These are phyloP conservation scores for Fraxinus quadrangulata DNA, from an alignment of 257 asterid species.

Conservation along the genomic window DNA sequence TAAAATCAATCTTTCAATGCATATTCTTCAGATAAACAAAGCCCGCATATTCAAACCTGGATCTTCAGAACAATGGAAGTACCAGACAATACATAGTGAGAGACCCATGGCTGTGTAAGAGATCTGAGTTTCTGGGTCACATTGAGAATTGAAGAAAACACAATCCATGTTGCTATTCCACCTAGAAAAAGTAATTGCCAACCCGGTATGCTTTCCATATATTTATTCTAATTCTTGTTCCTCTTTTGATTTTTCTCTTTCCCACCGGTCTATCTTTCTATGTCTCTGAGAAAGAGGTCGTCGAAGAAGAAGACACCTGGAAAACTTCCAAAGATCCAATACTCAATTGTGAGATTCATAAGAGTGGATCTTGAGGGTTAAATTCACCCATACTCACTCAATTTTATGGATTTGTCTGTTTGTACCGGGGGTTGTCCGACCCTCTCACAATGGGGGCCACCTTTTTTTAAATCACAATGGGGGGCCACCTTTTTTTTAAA, in stretches of 20 bases:
- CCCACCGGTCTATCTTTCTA: background rate
- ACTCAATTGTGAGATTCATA: background rate
- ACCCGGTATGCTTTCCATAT: conserved; percentile 54
- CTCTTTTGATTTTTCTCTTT: conserved; percentile 2
- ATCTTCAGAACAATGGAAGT: conserved; percentile 70
- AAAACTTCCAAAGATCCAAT: background rate
- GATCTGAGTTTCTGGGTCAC: conserved; percentile 77
- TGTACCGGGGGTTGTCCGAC: too few relatives aligned
- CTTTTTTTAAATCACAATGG: too few relatives aligned
- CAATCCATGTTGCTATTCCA: conserved; percentile 68
- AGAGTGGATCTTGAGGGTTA: background rate
- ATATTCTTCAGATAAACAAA: conserved; percentile 9
- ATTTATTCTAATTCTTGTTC: conserved; percentile 15
- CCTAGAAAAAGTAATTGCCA: conserved; percentile 64
- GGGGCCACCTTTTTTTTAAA: too few relatives aligned
- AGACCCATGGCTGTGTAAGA: conserved; percentile 74
- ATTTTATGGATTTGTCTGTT: too few relatives aligned
- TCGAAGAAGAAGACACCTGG: background rate
- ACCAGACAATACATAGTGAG: conserved; percentile 48
- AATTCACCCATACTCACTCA: too few relatives aligned
- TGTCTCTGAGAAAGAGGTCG: background rate
- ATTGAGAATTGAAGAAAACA: conserved; percentile 62
- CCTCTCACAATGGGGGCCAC: too few relatives aligned
- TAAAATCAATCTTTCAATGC: background rate
- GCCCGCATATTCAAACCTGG: conserved; percentile 56